Evolutionary conservation across 345 rosid genomes (phyloP), one percentile per base, ranked within the genome.

Genomic region (Turritis glabra): DNA sequence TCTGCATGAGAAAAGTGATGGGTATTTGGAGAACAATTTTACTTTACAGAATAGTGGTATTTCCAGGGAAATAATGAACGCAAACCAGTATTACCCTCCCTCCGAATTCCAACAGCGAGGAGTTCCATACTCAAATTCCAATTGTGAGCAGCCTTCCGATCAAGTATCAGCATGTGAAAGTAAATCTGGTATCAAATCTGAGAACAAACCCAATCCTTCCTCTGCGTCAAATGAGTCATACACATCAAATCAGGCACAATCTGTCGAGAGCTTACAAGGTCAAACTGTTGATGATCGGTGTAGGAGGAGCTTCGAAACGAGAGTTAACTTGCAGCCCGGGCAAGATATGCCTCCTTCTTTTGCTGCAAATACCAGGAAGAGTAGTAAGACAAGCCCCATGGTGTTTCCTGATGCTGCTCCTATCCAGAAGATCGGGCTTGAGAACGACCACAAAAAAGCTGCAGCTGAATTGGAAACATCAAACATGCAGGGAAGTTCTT

Each of bases 221-320:
- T 72, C 86, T 80, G 77, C 75, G 55, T 77, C 82, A 68, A 79
- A 84, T 65, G 84, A 79, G 69, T 85, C 87, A 27, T 79, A 79
- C 83, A 78, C 86, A 66, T 90, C 96, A 60, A 89, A 81, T 72
- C 89, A 74, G 65, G 82, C 79, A 61, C 83, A 79, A 62, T 81
- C 86, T 46, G 38, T 75, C 18, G 88, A 85, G 75, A 82, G 83
- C 47, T 74, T 82, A 52, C 73, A 30, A 68, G 81, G 80, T 63
- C 77, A 81, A 69, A 44, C 74, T 37, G 69, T 79, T 37, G 74
- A 81, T 72, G 80, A 80, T 79, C 66, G 72, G 71, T 69, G 60
- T 72, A 46, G 64, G 73, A 29, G 63, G 64, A 77, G 30, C 13
- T 72, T 78, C 58, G 83, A 74, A 69, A 82, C 53, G 44, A 68